phyloP scores from a whole-genome alignment of 2,329 filamentous ascomycete species.

The Salinomyces thailandicus region DNA sequence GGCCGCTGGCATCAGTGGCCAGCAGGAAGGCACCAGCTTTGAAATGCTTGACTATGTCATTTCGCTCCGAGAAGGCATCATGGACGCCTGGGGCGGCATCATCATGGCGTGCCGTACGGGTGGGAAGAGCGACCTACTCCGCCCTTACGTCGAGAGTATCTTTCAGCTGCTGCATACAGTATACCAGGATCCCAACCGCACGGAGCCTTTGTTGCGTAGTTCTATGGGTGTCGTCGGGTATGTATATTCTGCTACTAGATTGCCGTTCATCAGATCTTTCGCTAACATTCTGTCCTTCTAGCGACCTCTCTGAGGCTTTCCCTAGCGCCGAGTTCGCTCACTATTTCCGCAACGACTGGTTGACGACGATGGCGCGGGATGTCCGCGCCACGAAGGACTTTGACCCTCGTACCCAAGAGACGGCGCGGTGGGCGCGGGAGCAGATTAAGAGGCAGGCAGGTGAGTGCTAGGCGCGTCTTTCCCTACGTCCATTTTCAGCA shows the following conservation, averaged over 20 bases:
- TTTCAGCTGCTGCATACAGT: constrained; percentile 79
- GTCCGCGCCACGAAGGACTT: constrained; percentile 84
- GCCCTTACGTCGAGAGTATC: constrained; percentile 71
- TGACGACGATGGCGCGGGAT: constrained; percentile 82
- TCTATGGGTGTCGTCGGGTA: constrained; percentile 96
- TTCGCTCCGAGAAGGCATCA: constrained; percentile 90
- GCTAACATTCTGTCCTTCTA: constrained; percentile 37
- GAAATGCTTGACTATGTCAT: constrained; percentile 97
- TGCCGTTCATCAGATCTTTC: neutral
- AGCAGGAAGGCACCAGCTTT: constrained; percentile 58
- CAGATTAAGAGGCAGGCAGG: constrained; percentile 80
- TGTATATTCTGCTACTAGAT: constrained; percentile 24
- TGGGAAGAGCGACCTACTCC: constrained; percentile 60
- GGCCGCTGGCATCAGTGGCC: constrained; percentile 70
- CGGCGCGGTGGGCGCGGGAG: constrained; percentile 92
- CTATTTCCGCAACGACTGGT: constrained; percentile 83
- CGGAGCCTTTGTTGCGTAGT: constrained; percentile 83
- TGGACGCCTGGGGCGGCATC: constrained; percentile 97
- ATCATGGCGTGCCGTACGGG: constrained; percentile 86
- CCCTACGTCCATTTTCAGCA: neutral
- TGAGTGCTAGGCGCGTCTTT: constrained; percentile 13
- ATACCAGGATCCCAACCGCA: constrained; percentile 72
- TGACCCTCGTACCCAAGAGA: constrained; percentile 74
- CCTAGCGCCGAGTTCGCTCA: constrained; percentile 76
- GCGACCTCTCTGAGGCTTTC: constrained; percentile 89